phyloP scores from a whole-genome alignment of 148 eudicot genomes.

The Gaultheria prostrata region DNA sequence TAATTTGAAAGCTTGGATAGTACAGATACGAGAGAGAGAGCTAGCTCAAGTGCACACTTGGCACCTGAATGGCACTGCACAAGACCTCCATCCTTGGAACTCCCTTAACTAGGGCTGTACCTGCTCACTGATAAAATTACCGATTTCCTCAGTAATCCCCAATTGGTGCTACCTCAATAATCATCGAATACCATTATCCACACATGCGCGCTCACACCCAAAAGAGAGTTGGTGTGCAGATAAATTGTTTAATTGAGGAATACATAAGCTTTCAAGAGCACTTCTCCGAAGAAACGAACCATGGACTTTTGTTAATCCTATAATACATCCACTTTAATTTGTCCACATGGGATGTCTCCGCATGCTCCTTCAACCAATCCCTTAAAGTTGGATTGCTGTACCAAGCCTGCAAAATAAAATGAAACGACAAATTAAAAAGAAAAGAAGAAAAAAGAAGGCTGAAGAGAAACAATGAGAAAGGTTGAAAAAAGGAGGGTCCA shows the following conservation, averaged over 20 bases:
- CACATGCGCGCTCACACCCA: background rate
- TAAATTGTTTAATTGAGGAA: background rate
- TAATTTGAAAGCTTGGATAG: constrained; percentile 7
- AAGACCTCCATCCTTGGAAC: background rate
- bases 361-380: constrained; percentile 74
- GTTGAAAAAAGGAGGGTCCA: background rate
- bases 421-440: background rate
- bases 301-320: constrained; percentile 78
- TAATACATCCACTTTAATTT: constrained; percentile 79
- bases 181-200: background rate
- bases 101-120: background rate
- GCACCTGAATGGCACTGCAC: background rate
- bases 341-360: constrained; percentile 57
- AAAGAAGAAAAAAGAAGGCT: background rate
- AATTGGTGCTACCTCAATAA: background rate
- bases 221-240: background rate
- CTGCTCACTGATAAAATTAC: background rate
- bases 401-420: constrained; percentile 54
- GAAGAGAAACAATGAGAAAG: background rate
- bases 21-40: background rate
- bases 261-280: background rate
- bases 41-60: background rate
- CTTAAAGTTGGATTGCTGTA: constrained; percentile 70
- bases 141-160: background rate
- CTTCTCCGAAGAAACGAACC: constrained; percentile 39